Base-by-base conservation (phyloP, 768 basidiomycete species). In the Holtermannia corniformis region DNA sequence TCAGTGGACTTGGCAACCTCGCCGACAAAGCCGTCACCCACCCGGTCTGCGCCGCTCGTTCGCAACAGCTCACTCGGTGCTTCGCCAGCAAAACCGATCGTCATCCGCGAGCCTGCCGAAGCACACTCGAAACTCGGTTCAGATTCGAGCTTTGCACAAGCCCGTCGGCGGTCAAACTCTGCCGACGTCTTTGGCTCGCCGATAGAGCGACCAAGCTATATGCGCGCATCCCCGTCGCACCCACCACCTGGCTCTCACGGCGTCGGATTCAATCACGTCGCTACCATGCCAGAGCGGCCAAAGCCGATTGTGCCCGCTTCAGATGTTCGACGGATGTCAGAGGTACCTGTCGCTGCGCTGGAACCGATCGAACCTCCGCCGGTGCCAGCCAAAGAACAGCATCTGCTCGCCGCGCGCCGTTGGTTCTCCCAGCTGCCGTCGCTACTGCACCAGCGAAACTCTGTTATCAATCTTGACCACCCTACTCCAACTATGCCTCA, bases 401-500 rank as follows among this genome's bases (percentile, higher is more conserved):
- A 37, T 37, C 32, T 37, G 7, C 7, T 37, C 16, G 32, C 32
- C 32, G 32, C 32, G 7, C 32, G 32, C 16, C 40, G 21, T 42
- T 27, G 27, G 44, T 25, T 25, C 51, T 21, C 25, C 10, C 40
- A 40, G 28, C 28, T 25, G 37, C 32, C 57, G 41, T 28, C 42
- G 49, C 10, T 44, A 54, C n/a, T 55, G 32, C 4, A 28, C 49
- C 20, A 55, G 55, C 41, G 43, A 57, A 14, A 55, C 59, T 44
- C 28, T 64, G 1, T 58, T 57, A 1, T 40, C 46, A 11, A 62
- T 52, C 11, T 53, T 68, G 11, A 32, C 57, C 3, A 59, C 63
- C 37, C 45, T 65, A 13, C 57, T 51, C 4, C 63, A 63, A 48
- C 44, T 63, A 11, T 51, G 55, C 21, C 20, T 13, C 24, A 49